phyloP scores from a whole-genome alignment of 768 basidiomycete species.

The Panaeolus cyanescens region DNA sequence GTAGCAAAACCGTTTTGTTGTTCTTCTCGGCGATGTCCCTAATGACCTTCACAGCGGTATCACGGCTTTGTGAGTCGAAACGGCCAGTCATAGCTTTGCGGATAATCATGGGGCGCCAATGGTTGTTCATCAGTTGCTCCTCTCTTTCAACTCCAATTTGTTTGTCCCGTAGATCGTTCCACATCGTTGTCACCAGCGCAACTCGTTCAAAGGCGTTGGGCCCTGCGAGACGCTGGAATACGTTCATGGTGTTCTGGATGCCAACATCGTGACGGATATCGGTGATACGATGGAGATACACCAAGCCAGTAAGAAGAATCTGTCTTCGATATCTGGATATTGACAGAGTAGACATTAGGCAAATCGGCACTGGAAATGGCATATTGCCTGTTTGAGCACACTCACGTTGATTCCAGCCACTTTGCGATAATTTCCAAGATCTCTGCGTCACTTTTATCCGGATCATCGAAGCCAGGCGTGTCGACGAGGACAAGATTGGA shows the following conservation, averaged over 20 bases:
- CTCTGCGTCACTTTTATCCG: slow-evolving; percentile 46
- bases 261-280: slow-evolving; percentile 50
- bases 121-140: slow-evolving; percentile 38
- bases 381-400: background rate
- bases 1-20: slow-evolving; percentile 38
- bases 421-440: slow-evolving; percentile 53
- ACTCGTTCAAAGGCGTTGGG: slow-evolving; percentile 49
- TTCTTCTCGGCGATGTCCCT: slow-evolving; percentile 39
- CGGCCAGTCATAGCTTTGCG: slow-evolving; percentile 41
- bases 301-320: slow-evolving; percentile 48
- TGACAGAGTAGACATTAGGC: background rate
- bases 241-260: slow-evolving; percentile 45
- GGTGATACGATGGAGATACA: slow-evolving; percentile 57
- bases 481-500: slow-evolving; percentile 48
- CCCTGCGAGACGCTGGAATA: slow-evolving; percentile 57
- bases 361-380: too few species aligned
- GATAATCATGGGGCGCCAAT: slow-evolving; percentile 12
- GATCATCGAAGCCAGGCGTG: slow-evolving; percentile 64
- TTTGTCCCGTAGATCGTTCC: slow-evolving; percentile 39
- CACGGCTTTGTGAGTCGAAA: slow-evolving; percentile 40
- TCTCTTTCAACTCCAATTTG: slow-evolving; percentile 45
- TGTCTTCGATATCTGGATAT: slow-evolving; percentile 29
- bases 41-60: slow-evolving; percentile 44
- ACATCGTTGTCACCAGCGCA: slow-evolving; percentile 56
- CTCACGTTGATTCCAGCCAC: slow-evolving; percentile 36